phyloP scores from a whole-genome alignment of 2,329 filamentous ascomycete species.

The Drechslerella dactyloides region DNA sequence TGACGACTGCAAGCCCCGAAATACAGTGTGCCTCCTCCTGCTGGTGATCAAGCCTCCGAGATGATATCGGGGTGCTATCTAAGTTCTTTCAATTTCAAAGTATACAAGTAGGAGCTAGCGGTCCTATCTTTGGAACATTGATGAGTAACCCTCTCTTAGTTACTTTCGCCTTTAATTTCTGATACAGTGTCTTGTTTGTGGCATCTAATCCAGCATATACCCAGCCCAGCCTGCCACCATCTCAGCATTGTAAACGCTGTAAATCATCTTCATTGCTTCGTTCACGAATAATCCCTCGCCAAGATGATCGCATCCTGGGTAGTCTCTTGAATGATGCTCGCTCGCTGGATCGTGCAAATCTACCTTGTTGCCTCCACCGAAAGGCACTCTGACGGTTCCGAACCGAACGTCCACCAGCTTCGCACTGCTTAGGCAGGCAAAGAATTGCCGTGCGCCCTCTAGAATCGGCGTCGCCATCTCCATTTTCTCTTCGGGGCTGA shows the following conservation, averaged over 20 bases:
- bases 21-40: no score
- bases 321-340: conserved; percentile 28
- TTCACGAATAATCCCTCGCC: conserved; percentile 27
- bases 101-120: no score
- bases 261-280: conserved; percentile 41
- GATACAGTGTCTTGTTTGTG: no score
- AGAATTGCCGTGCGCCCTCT: conserved; percentile 24
- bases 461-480: conserved; percentile 23
- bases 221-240: conserved; percentile 20
- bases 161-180: no score
- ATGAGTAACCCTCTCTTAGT: no score
- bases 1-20: no score
- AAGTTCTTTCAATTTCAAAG: no score
- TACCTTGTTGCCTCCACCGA: conserved; percentile 13
- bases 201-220: conserved; percentile 7
- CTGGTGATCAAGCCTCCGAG: no score
- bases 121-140: no score
- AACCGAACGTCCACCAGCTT: conserved; percentile 21
- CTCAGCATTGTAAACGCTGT: conserved; percentile 30
- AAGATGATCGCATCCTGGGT: conserved; percentile 22
- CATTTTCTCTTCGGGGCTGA: conserved; percentile 12
- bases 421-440: conserved; percentile 17
- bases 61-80: no score
- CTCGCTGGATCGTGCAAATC: conserved; percentile 27
- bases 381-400: conserved; percentile 28